Percentiles rank a stretch among this genome's conserved stretches.
Conservation (phyloP, 1,139 yeast species). For the Lizanozyma gosingica region DNA sequence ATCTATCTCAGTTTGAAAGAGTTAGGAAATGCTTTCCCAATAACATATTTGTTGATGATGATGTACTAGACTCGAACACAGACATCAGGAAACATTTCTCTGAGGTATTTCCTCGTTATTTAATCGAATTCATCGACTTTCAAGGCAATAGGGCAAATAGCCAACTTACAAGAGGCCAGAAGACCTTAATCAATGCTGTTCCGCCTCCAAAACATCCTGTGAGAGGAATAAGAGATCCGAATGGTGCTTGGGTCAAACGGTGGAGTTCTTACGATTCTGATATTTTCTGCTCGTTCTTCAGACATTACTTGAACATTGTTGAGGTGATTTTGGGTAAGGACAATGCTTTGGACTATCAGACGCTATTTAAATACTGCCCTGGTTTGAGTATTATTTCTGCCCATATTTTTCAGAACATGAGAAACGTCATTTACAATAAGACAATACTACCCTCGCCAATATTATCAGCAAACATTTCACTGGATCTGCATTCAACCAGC, state of each 20-base stretch:
- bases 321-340: conserved; percentile 3
- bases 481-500: neutral
- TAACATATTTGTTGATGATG: conserved; percentile 8
- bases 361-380: conserved; percentile 13
- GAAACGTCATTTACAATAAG: conserved; percentile 9
- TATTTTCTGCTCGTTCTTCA: conserved; percentile 64
- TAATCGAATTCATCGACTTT: conserved; percentile 28
- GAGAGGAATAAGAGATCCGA: conserved; percentile 47
- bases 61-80: conserved; percentile 3
- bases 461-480: neutral
- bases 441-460: neutral
- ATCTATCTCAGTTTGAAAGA: conserved; percentile 24
- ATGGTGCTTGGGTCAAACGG: conserved; percentile 59
- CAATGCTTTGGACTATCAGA: conserved; percentile 2
- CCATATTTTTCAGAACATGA: conserved; percentile 24
- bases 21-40: conserved; percentile 6
- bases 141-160: conserved; percentile 16
- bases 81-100: conserved; percentile 6
- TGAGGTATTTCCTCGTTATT: conserved; percentile 27
- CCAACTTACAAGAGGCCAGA: conserved; percentile 16
- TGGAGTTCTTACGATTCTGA: conserved; percentile 45
- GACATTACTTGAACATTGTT: conserved; percentile 43
- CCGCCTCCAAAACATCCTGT: conserved; percentile 50
- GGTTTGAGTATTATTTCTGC: conserved; percentile 23
- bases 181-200: conserved; percentile 24